Conservation (phyloP, 2,329 filamentous ascomycete species). For the Onygenales sp. region DNA sequence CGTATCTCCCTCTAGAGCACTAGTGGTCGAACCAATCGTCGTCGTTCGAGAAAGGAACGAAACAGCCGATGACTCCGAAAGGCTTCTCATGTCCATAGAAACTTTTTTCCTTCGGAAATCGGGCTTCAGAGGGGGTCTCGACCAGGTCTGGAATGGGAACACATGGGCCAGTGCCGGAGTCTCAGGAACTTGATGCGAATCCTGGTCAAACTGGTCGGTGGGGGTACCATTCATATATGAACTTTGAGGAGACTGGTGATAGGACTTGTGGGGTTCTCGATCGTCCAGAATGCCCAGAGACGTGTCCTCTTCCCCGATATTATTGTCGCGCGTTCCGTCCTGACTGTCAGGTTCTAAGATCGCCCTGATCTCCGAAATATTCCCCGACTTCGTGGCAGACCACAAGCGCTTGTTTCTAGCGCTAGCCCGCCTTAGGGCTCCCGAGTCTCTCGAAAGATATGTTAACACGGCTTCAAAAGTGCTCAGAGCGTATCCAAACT, state of each 20-base stretch:
- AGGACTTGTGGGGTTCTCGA: conserved; percentile 18
- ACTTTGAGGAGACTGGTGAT: conserved; percentile 15
- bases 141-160: conserved; percentile 73
- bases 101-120: conserved; percentile 57
- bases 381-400: conserved; percentile 73
- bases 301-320: conserved; percentile 32
- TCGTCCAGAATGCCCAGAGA: conserved; percentile 23
- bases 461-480: conserved; percentile 90
- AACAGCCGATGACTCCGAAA: conserved; percentile 75
- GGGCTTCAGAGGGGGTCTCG: conserved; percentile 21
- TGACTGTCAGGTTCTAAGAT: conserved; percentile 66
- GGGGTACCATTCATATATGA: conserved; percentile 16
- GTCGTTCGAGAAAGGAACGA: conserved; percentile 73
- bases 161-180: conserved; percentile 60
- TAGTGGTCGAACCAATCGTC: conserved; percentile 65
- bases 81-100: conserved; percentile 78
- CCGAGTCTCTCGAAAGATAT: conserved; percentile 76
- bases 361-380: conserved; percentile 62
- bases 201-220: conserved; percentile 12
- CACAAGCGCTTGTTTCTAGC: conserved; percentile 76
- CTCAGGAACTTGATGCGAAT: conserved; percentile 14
- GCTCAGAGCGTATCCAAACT: conserved; percentile 91
- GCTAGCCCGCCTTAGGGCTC: conserved; percentile 72
- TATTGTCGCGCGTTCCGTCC: conserved; percentile 24
- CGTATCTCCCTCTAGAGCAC: conserved; percentile 72